phyloP scores from a whole-genome alignment of 2,329 filamentous ascomycete species.

The Pseudogymnoascus sp. region DNA sequence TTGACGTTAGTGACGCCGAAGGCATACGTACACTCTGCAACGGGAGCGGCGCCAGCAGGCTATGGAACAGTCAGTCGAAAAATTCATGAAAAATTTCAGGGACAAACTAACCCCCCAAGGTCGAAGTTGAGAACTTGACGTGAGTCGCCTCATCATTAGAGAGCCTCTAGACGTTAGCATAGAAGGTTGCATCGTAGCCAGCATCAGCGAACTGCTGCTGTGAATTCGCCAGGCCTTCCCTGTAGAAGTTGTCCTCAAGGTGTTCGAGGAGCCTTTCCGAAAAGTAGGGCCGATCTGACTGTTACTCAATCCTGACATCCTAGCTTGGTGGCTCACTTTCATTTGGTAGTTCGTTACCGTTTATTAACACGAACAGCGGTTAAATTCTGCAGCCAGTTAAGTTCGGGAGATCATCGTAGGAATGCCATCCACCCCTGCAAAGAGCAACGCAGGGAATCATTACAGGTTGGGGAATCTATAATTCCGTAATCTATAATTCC shows the following conservation, averaged over 20 bases:
- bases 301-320: background rate
- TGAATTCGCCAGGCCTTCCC: constrained; percentile 51
- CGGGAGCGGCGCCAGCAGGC: constrained; percentile 42
- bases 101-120: constrained; percentile 27
- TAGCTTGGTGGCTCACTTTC: background rate
- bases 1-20: constrained; percentile 45
- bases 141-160: constrained; percentile 50
- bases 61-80: background rate
- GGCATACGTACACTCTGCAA: constrained; percentile 49
- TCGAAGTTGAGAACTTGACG: constrained; percentile 48
- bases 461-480: background rate
- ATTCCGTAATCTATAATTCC: background rate
- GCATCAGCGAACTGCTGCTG: constrained; percentile 45
- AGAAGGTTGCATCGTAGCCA: constrained; percentile 47
- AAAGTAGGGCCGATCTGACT: background rate
- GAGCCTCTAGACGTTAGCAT: constrained; percentile 51
- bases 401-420: background rate
- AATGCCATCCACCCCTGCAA: background rate
- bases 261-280: constrained; percentile 38
- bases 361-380: background rate
- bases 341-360: background rate
- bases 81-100: too few species aligned
- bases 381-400: background rate
- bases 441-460: background rate
- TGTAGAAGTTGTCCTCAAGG: constrained; percentile 59